Evolutionary conservation across 1,284 basidiomycete species (phyloP), one percentile per base, ranked within the genome.

Genomic region (Austroboletus novae-zelandiae): DNA sequence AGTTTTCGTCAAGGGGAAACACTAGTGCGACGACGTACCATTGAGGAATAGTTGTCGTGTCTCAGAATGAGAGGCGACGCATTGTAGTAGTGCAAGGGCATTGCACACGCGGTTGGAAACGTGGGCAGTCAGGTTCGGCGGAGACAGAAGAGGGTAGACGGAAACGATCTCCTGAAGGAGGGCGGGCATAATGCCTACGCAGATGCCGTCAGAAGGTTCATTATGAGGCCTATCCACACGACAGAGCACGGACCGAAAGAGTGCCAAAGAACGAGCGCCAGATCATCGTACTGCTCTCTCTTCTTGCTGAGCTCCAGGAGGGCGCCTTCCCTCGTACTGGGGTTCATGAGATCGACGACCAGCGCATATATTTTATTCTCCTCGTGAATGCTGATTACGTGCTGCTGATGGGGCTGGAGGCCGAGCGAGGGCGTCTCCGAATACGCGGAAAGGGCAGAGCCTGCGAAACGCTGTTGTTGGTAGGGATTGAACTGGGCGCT

Each of bases 81-180:
- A 99, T 75, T 99, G 97, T 43, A 99, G 76, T 41, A 99, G 82
- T 7, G 97, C 97, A 35, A 99, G 84, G 15, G 97, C 97, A 70
- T 99, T 99, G 78, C 97, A 99, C 41, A 99, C 97, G 47, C 97
- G 86, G 70, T 99, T 99, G n/a, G 94, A 97, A 45, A 95, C 94
- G 71, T 98, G 95, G 1, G 97, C 97, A 3, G 95, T 98, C 47
- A 99, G 83, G 56, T 95, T 93, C 3, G 97, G 96, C 0, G 97
- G 97, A 14, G 92, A 93, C 43, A 99, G 81, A 45, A 97, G 80
- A 1, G 96, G 96, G 71, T 99, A 99, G 47, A 99, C 97, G 17
- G 95, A 94, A 48, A 99, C 94, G 63, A 99, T 99, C 72, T 99
- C 97, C 67, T 98, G 94, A 31, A 99, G 76, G 41, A 99, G 81